phyloP scores from a whole-genome alignment of 225 moss, liverwort and hornwort species.

The Rhytidiadelphus loreus region DNA sequence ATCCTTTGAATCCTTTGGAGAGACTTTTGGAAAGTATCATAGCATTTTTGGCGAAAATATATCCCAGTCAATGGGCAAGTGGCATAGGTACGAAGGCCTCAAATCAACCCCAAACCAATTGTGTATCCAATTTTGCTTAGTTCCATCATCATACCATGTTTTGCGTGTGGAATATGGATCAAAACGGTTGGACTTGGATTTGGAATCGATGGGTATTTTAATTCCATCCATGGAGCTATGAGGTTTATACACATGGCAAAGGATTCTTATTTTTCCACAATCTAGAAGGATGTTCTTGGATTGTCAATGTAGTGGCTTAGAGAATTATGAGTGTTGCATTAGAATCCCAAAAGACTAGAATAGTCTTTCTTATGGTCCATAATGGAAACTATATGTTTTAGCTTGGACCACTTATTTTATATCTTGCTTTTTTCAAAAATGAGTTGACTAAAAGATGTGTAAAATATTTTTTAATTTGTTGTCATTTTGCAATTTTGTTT shows the following conservation, averaged over 20 bases:
- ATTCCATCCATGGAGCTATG: neutral
- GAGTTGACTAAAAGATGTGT: neutral
- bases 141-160: neutral
- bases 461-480: neutral
- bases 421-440: neutral
- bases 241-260: neutral
- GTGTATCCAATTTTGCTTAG: neutral
- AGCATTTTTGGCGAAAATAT: neutral
- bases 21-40: neutral
- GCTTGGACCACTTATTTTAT: neutral
- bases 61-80: neutral
- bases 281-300: neutral
- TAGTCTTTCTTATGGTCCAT: accelerated
- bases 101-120: neutral
- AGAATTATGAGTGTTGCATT: neutral
- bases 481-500: neutral
- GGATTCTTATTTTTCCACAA: neutral
- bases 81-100: neutral
- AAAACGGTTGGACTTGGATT: neutral
- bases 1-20: neutral
- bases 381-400: too few relatives aligned
- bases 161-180: neutral
- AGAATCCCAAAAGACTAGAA: neutral
- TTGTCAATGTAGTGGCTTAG: neutral
- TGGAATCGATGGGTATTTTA: too few relatives aligned